phyloP scores from a whole-genome alignment of 768 basidiomycete species.

The Psilocybe cubensis region DNA sequence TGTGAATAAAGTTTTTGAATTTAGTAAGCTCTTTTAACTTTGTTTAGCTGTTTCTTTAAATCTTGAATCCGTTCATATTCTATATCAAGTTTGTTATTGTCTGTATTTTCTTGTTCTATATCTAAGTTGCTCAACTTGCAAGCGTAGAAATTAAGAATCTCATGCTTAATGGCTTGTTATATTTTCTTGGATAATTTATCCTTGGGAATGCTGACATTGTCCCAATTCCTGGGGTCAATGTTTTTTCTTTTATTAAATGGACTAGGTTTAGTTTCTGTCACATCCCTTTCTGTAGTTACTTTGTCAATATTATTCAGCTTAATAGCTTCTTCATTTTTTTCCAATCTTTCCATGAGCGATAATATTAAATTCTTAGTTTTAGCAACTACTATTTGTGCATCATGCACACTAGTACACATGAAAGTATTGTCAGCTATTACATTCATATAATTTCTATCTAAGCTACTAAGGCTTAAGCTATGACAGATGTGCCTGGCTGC shows the following conservation, averaged over 20 bases:
- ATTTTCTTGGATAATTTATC: not conserved
- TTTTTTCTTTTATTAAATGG: not conserved
- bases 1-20: not conserved
- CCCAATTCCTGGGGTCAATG: slow-evolving; percentile 3
- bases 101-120: not conserved
- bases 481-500: too few species aligned
- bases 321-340: too few species aligned
- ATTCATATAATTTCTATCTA: too few species aligned
- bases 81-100: not conserved
- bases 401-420: too few species aligned
- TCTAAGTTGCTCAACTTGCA: too few species aligned
- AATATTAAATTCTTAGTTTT: too few species aligned
- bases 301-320: too few species aligned
- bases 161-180: not conserved
- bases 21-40: not conserved
- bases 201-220: not conserved
- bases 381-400: too few species aligned
- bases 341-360: too few species aligned
- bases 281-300: too few species aligned
- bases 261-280: not conserved
- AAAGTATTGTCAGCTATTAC: too few species aligned
- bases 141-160: not conserved
- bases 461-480: too few species aligned
- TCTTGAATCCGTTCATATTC: not conserved
- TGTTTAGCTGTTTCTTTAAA: not conserved